Percentiles rank a stretch among this genome's conserved stretches.
phyloP scores from a whole-genome alignment of 805 yeast species.

The Candida orba region DNA sequence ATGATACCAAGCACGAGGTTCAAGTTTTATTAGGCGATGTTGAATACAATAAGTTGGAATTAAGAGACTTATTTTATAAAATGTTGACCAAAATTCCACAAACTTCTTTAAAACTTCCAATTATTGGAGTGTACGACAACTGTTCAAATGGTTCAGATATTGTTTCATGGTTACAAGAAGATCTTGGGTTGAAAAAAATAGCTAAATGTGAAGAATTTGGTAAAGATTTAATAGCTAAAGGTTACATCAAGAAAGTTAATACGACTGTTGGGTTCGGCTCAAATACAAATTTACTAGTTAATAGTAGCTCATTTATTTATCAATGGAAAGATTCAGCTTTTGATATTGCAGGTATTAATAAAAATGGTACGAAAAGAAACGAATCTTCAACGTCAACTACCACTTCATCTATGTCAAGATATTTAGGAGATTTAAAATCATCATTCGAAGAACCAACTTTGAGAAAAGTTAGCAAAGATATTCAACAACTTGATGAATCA shows the following conservation, averaged over 20 bases:
- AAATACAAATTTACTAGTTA: constrained; percentile 66
- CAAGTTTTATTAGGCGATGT: constrained; percentile 29
- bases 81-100: constrained; percentile 46
- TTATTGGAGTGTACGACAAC: constrained; percentile 60
- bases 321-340: constrained; percentile 77
- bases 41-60: constrained; percentile 31
- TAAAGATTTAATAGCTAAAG: constrained; percentile 56
- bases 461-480: constrained; percentile 48
- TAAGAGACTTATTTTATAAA: constrained; percentile 34
- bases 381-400: constrained; percentile 18
- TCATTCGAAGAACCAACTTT: constrained; percentile 44
- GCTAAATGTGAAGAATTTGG: constrained; percentile 67
- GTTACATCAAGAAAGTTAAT: constrained; percentile 45
- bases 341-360: constrained; percentile 36
- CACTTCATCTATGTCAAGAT: constrained; percentile 10
- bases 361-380: constrained; percentile 12
- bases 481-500: constrained; percentile 46
- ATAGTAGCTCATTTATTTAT: constrained; percentile 64
- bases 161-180: constrained; percentile 49
- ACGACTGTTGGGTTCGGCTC: constrained; percentile 65
- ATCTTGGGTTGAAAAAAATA: constrained; percentile 36
- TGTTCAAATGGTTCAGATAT: constrained; percentile 57
- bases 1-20: constrained; percentile 4
- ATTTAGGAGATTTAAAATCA: constrained; percentile 21
- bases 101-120: constrained; percentile 50